A percentile compares a stretch with the other conserved stretches of the same genome.
phyloP scores from a whole-genome alignment of 176 grass and related monocot species.

The Cenchrus purpureus region DNA sequence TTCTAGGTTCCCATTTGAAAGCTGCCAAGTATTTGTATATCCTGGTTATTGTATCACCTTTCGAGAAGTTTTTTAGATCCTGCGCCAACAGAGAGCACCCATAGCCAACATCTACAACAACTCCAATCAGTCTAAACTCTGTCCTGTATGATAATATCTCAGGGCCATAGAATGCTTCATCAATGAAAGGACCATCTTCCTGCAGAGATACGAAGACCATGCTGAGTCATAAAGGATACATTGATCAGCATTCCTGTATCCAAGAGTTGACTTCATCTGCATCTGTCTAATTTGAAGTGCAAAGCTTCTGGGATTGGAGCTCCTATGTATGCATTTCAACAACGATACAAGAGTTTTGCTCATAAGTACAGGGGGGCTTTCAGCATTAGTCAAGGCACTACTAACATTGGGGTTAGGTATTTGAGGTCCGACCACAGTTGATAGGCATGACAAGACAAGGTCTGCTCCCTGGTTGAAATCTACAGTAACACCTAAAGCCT shows the following conservation, averaged over 20 bases:
- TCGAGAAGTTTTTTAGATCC: conserved; percentile 5
- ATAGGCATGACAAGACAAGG: conserved; percentile 35
- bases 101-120: conserved; percentile 21
- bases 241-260: conserved; percentile 36
- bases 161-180: conserved; percentile 52
- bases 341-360: conserved; percentile 22
- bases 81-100: conserved; percentile 33
- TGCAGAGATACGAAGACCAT: conserved; percentile 37
- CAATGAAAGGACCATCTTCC: conserved; percentile 55
- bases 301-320: neutral
- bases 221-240: conserved; percentile 43
- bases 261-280: conserved; percentile 46
- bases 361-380: neutral
- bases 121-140: conserved; percentile 47
- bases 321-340: conserved; percentile 30
- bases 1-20: conserved; percentile 37
- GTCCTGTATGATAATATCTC: conserved; percentile 39
- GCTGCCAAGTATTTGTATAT: conserved; percentile 47
- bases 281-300: conserved; percentile 26
- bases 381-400: neutral
- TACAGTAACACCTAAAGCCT: conserved; percentile 37
- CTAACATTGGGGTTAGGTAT: neutral
- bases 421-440: neutral
- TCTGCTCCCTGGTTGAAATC: conserved; percentile 32
- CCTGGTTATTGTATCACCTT: conserved; percentile 34